Evolutionary conservation across 768 basidiomycete species (phyloP).

Genomic region (Leccinum obscurum): DNA sequence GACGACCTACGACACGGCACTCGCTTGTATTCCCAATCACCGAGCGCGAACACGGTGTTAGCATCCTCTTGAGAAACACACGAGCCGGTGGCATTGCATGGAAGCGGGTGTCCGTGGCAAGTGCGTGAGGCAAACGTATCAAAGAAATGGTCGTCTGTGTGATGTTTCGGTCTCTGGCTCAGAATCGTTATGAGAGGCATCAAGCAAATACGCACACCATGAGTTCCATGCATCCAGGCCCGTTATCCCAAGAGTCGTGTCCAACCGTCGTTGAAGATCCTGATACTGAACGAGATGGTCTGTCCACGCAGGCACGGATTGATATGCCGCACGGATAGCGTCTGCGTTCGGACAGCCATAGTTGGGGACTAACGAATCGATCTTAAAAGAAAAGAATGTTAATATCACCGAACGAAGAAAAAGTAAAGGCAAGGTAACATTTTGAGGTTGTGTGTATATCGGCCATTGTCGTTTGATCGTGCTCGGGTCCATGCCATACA

Average conservation of each 20-base stretch:
- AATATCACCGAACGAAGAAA: background rate
- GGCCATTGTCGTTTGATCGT: constrained; percentile 35
- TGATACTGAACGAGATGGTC: constrained; percentile 41
- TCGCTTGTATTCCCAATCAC: constrained; percentile 63
- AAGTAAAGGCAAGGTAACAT: constrained; percentile 30
- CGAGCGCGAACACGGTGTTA: constrained; percentile 52
- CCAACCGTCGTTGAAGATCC: constrained; percentile 39
- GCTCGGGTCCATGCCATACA: constrained; percentile 45
- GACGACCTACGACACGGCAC: background rate
- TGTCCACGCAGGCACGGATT: constrained; percentile 47
- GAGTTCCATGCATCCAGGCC: constrained; percentile 43
- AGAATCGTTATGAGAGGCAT: background rate
- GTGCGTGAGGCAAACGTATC: constrained; percentile 52
- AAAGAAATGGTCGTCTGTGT: constrained; percentile 44
- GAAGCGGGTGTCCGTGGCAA: constrained; percentile 41
- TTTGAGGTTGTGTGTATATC: constrained; percentile 43
- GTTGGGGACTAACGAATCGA: constrained; percentile 47
- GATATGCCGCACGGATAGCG: constrained; percentile 39
- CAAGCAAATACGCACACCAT: constrained; percentile 41
- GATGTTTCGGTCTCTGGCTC: background rate
- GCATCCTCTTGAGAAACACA: constrained; percentile 48
- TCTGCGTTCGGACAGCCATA: constrained; percentile 46
- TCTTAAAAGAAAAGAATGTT: constrained; percentile 27
- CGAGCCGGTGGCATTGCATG: constrained; percentile 42
- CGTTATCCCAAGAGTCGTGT: constrained; percentile 40